Percentiles rank a stretch among this genome's conserved stretches.
Conservation (phyloP, 371 early-diverging fungal genomes). For the Mucor piriformis region DNA sequence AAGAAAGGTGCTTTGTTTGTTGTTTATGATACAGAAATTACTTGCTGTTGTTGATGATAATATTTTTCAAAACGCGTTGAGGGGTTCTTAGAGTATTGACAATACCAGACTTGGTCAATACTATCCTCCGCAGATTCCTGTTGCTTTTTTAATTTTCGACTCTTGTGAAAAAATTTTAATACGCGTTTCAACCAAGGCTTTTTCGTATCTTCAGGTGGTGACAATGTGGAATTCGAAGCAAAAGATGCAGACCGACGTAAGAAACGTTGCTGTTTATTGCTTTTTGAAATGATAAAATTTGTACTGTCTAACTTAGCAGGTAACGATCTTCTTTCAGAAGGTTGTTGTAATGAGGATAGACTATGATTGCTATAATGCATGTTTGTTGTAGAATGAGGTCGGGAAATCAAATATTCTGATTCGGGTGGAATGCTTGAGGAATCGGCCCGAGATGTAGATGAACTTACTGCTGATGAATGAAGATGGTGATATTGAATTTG, state of each 20-base stretch:
- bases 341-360: slow-evolving; percentile 2
- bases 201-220: slow-evolving; percentile 2
- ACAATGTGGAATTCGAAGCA: slow-evolving; percentile 1
- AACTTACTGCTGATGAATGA: not conserved
- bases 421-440: slow-evolving; percentile 13
- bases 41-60: slow-evolving; percentile 9
- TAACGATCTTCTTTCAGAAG: slow-evolving; percentile 16
- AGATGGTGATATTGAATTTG: slow-evolving; percentile 14
- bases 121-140: not conserved
- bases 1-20: not conserved
- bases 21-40: slow-evolving; percentile 6
- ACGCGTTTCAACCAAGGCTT: slow-evolving; percentile 22
- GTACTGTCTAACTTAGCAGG: slow-evolving; percentile 1
- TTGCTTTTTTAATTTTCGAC: not conserved
- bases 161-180: slow-evolving; percentile 16
- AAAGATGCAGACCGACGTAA: slow-evolving; percentile 7
- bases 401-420: slow-evolving; percentile 7
- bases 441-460: slow-evolving; percentile 13
- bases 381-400: slow-evolving; percentile 1
- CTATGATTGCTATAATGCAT: slow-evolving; percentile 2
- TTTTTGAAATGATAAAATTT: not conserved
- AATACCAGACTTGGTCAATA: slow-evolving; percentile 17
- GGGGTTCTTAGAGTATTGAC: slow-evolving; percentile 21
- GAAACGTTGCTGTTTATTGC: not conserved
- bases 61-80: slow-evolving; percentile 9